Percentiles rank a stretch among this genome's conserved stretches.
Conservation (phyloP, 1,139 yeast genomes). For the Waltiozyma sp. region DNA sequence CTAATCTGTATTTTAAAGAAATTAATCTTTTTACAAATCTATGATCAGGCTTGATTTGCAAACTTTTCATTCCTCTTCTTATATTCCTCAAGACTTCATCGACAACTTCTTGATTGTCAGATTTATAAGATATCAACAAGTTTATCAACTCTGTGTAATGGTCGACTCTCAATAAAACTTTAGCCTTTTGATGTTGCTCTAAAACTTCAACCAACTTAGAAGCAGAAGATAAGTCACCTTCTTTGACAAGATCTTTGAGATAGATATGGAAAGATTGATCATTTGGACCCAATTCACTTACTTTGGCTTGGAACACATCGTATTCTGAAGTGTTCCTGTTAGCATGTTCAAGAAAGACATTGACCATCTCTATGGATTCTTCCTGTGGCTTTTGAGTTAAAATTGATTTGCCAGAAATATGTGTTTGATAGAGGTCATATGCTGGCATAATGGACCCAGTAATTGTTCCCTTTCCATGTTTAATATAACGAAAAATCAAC, state of each 20-base stretch:
- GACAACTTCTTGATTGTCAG: background rate
- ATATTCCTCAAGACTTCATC: background rate
- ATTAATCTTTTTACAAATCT: conserved; percentile 8
- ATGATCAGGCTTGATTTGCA: conserved; percentile 6
- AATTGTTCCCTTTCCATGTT: background rate
- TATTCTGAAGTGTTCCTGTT: background rate
- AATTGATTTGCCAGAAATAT: background rate
- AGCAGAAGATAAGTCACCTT: conserved; percentile 47
- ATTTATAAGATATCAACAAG: background rate
- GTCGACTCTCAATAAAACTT: conserved; percentile 49
- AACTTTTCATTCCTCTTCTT: conserved; percentile 5
- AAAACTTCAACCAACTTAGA: conserved; percentile 54
- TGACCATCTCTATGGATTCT: conserved; percentile 1
- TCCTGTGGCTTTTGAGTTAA: background rate
- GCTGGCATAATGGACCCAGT: background rate
- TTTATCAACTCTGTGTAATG: conserved; percentile 4
- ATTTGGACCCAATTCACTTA: conserved; percentile 8
- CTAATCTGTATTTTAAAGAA: conserved; percentile 4
- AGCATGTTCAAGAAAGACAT: conserved; percentile 5
- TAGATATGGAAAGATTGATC: conserved; percentile 21
- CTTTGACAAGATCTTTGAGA: conserved; percentile 31
- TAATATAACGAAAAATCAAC: background rate
- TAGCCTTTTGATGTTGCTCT: conserved; percentile 45
- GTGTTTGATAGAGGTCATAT: conserved; percentile 1
- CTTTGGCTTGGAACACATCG: conserved; percentile 2